Conservation (phyloP, 2,329 filamentous ascomycete species). For the Botryosphaeria agaves region DNA sequence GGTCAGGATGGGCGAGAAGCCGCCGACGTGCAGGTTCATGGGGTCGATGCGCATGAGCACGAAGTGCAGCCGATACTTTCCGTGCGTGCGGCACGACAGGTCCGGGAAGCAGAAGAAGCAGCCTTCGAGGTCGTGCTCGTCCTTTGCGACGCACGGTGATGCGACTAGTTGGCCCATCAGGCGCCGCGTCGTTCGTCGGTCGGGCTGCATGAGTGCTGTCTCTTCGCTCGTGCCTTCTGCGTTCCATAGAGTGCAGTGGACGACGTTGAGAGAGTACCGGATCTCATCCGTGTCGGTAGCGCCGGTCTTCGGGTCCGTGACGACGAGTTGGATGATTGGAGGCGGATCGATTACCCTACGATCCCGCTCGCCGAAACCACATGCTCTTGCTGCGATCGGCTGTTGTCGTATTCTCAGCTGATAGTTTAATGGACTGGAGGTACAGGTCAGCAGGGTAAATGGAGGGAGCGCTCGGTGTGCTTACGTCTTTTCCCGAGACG, state of each 20-base stretch:
- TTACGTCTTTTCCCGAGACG: slow-evolving; percentile 3
- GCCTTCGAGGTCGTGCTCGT: slow-evolving; percentile 55
- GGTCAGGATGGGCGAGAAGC: slow-evolving; percentile 29
- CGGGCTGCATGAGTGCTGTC: slow-evolving; percentile 49
- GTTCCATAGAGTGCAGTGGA: slow-evolving; percentile 64
- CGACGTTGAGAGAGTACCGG: slow-evolving; percentile 48
- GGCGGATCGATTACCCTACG: slow-evolving; percentile 69
- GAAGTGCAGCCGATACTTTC: slow-evolving; percentile 59
- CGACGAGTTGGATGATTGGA: slow-evolving; percentile 58
- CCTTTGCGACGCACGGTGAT: slow-evolving; percentile 57
- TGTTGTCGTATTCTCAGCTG: slow-evolving; percentile 54
- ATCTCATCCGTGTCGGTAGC: slow-evolving; percentile 37
- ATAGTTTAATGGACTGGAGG: slow-evolving; percentile 17
- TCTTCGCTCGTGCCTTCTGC: slow-evolving; percentile 49
- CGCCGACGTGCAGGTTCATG: slow-evolving; percentile 34
- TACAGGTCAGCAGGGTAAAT: not conserved
- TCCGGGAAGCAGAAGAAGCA: slow-evolving; percentile 81
- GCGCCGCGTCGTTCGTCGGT: slow-evolving; percentile 53
- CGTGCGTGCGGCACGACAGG: slow-evolving; percentile 61
- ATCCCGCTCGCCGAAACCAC: slow-evolving; percentile 69
- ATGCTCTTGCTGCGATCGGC: slow-evolving; percentile 59
- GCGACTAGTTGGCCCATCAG: slow-evolving; percentile 68
- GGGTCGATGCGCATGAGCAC: slow-evolving; percentile 56
- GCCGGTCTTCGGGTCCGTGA: slow-evolving; percentile 39
- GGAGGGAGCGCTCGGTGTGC: slow-evolving; percentile 1